Conservation (phyloP, 2,329 filamentous ascomycete species). For the Colletotrichum spaethianum region DNA sequence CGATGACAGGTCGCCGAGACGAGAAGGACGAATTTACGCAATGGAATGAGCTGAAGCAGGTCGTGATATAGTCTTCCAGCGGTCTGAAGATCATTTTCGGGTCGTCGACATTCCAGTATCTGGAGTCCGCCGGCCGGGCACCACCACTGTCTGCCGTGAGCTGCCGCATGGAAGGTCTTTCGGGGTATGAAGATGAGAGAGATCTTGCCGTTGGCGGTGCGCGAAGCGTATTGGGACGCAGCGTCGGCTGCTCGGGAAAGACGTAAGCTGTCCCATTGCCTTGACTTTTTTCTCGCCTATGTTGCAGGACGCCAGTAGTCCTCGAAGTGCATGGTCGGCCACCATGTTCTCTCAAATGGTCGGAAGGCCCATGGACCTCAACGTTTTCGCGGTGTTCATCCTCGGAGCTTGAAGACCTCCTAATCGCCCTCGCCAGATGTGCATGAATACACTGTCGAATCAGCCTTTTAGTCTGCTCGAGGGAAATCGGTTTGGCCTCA, state of each 20-base stretch:
- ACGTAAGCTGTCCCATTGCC: slow-evolving; percentile 41
- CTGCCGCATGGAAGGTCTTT: slow-evolving; percentile 50
- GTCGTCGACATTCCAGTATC: slow-evolving; percentile 48
- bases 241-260: slow-evolving; percentile 56
- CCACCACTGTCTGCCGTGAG: slow-evolving; percentile 36
- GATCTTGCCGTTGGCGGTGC: slow-evolving; percentile 50
- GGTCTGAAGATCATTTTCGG: slow-evolving; percentile 78
- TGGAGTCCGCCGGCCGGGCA: slow-evolving; percentile 31
- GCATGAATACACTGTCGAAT: slow-evolving; percentile 56
- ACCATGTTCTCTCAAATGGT: not conserved
- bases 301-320: not conserved
- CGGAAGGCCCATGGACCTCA: slow-evolving; percentile 1
- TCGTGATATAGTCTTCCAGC: slow-evolving; percentile 83
- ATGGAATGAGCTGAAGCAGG: slow-evolving; percentile 77
- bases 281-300: slow-evolving; percentile 32
- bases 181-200: slow-evolving; percentile 62
- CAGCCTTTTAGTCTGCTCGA: slow-evolving; percentile 71
- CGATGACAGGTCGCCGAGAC: slow-evolving; percentile 50
- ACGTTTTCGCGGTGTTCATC: slow-evolving; percentile 28
- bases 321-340: slow-evolving; percentile 20
- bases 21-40: slow-evolving; percentile 85
- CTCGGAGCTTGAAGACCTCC: slow-evolving; percentile 41
- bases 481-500: slow-evolving; percentile 60
- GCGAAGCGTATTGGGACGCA: slow-evolving; percentile 51
- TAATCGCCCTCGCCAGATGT: slow-evolving; percentile 52